These are phyloP conservation scores for Paragyromitra xinjiangensis DNA, from an alignment of 495 filamentous ascomycete species.

Conservation along the genomic window DNA sequence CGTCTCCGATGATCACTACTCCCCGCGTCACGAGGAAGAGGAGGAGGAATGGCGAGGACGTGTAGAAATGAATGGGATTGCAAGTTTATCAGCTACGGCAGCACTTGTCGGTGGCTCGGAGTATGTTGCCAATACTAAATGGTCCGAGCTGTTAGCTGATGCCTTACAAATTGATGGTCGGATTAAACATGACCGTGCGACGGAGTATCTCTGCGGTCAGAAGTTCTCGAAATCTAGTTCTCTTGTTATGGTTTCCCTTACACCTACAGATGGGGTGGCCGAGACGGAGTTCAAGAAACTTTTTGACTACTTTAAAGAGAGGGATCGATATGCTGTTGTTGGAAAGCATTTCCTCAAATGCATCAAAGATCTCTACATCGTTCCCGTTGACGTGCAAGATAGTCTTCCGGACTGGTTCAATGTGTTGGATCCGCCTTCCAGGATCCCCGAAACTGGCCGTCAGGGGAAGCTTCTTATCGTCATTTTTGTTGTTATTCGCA, in stretches of 20 bases:
- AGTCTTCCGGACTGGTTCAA: conserved; percentile 57
- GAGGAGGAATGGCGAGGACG: conserved; percentile 74
- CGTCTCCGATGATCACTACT: conserved; percentile 66
- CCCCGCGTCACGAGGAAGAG: conserved; percentile 61
- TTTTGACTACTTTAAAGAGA: conserved; percentile 82
- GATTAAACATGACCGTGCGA: conserved; percentile 79
- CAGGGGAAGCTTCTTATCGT: conserved; percentile 51
- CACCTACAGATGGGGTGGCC: conserved; percentile 61
- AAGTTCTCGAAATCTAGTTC: conserved; percentile 56
- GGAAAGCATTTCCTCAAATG: conserved; percentile 48
- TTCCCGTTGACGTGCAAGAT: conserved; percentile 55
- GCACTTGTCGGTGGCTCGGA: conserved; percentile 85
- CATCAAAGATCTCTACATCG: conserved; percentile 58
- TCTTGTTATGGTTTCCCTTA: conserved; percentile 65
- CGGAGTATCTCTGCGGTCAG: conserved; percentile 83
- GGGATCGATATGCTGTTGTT: conserved; percentile 61
- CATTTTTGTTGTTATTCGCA: conserved; percentile 56
- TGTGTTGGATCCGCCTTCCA: conserved; percentile 52
- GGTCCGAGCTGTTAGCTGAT: conserved; percentile 74
- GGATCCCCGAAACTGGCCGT: conserved; percentile 44
- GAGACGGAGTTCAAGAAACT: conserved; percentile 72
- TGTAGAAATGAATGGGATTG: conserved; percentile 77
- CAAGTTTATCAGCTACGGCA: conserved; percentile 77
- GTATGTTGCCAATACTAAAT: conserved; percentile 68
- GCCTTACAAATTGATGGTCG: conserved; percentile 80